phyloP scores from a whole-genome alignment of 1,139 yeast genomes.

The Hansenula lynferdii region DNA sequence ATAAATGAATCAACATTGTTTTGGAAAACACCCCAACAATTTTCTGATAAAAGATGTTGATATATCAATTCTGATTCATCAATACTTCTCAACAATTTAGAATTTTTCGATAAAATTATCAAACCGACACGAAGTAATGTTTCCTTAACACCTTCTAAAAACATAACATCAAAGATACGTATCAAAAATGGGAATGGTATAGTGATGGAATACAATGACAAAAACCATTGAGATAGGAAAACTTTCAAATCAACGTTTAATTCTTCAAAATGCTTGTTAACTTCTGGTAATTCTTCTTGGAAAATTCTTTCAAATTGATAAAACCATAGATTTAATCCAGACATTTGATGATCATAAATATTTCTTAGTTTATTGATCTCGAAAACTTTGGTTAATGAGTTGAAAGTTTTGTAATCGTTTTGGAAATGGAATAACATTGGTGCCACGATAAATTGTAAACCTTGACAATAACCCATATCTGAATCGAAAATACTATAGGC shows the following conservation, averaged over 20 bases:
- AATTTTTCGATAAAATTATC: constrained; percentile 49
- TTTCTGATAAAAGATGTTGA: constrained; percentile 56
- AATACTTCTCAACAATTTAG: constrained; percentile 45
- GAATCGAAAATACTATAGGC: constrained; percentile 66
- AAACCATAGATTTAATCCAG: constrained; percentile 50
- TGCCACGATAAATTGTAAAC: constrained; percentile 62
- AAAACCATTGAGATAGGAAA: constrained; percentile 63
- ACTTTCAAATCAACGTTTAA: constrained; percentile 38
- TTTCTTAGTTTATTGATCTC: constrained; percentile 58
- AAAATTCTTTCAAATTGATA: constrained; percentile 47
- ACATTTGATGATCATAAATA: constrained; percentile 54
- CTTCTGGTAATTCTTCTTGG: constrained; percentile 34
- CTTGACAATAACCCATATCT: constrained; percentile 72
- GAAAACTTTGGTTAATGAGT: constrained; percentile 54
- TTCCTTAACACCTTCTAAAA: constrained; percentile 62
- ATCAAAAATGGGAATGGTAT: constrained; percentile 48
- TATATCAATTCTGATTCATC: constrained; percentile 57
- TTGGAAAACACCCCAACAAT: constrained; percentile 41
- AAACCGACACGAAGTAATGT: constrained; percentile 59
- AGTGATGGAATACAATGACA: constrained; percentile 59
- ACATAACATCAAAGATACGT: constrained; percentile 48
- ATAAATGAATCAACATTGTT: constrained; percentile 43
- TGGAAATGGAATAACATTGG: constrained; percentile 51
- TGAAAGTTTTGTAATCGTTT: constrained; percentile 45
- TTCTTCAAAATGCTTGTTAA: constrained; percentile 39